Evolutionary conservation across 495 filamentous ascomycete species (phyloP).

Genomic region (Trichoderma asperelloides): DNA sequence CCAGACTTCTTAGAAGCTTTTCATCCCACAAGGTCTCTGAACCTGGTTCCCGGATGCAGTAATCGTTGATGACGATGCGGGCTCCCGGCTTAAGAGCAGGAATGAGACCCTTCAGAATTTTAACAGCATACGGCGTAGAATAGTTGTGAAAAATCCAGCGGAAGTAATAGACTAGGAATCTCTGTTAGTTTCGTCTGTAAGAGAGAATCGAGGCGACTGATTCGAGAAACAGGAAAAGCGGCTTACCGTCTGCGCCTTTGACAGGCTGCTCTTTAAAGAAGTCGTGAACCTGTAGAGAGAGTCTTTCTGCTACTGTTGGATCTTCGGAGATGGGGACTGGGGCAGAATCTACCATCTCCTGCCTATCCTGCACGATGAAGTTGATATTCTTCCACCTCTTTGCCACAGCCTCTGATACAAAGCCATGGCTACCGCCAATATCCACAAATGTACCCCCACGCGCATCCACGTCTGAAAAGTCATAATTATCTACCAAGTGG

Average conservation of each 20-base stretch:
- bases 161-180: slow-evolving; percentile 42
- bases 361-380: slow-evolving; percentile 52
- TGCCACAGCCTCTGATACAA: slow-evolving; percentile 42
- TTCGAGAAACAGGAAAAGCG: not conserved
- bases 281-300: slow-evolving; percentile 42
- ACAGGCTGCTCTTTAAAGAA: slow-evolving; percentile 47
- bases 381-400: slow-evolving; percentile 34
- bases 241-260: slow-evolving; percentile 39
- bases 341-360: slow-evolving; percentile 35
- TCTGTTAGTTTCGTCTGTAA: not conserved
- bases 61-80: slow-evolving; percentile 43
- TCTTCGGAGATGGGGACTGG: slow-evolving; percentile 33
- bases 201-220: not conserved
- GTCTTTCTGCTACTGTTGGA: slow-evolving; percentile 27
- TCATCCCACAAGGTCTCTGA: slow-evolving; percentile 40
- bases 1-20: slow-evolving; percentile 44
- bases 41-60: slow-evolving; percentile 37
- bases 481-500: slow-evolving; percentile 36
- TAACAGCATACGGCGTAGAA: slow-evolving; percentile 46
- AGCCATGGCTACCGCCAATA: slow-evolving; percentile 47
- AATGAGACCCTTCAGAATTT: slow-evolving; percentile 42
- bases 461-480: slow-evolving; percentile 32
- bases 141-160: slow-evolving; percentile 54
- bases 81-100: slow-evolving; percentile 48
- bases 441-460: slow-evolving; percentile 41